Evolutionary conservation across 768 basidiomycete genomes (phyloP), one percentile per base, ranked within the genome.

Genomic region (Roridomyces roridus): DNA sequence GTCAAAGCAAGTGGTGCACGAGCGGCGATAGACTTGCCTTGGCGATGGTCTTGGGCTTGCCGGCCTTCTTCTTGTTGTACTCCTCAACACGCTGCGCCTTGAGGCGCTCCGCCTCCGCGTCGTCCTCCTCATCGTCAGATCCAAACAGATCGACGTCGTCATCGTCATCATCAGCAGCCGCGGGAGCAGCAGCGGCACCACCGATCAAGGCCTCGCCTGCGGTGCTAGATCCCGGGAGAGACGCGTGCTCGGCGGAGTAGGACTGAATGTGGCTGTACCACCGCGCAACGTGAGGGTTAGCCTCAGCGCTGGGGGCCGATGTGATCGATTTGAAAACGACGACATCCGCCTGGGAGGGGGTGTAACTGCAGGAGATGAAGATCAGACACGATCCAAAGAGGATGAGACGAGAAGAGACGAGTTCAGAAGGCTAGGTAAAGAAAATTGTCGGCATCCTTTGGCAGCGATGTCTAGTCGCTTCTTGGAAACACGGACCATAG

Each of bases 401-500:
- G 50, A 67, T 50, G 43, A 45, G 42, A 40, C 26, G 26, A 25
- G 46, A 20, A 42, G n/a, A n/a, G n/a, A 14, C 31, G 25, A 23
- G 40, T 36, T 59, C 59, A 61, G 62, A 55, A 55, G 40, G 58
- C 60, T 63, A 51, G 75, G 85, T 76, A 75, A 71, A 74, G 67
- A 56, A 47, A 54, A 66, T 68, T 89, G 64, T 92, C 91, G 78
- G 88, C 91, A 92, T 77, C 72, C 70, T 83, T 80, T 75, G 74
- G 74, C 83, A 85, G 88, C 88, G 91, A 83, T 90, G 88, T 92
- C 92, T 94, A 89, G 80, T 86, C 90, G 86, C 89, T 85, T 86
- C 89, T 93, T 86, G 85, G 92, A 90, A 93, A 93, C 91, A 93
- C 92, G 92, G 92, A 94, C 92, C 92, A 92, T 89, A 90, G 89